Base-by-base conservation (phyloP, 768 basidiomycete genomes). In the Tricholoma sp. region DNA sequence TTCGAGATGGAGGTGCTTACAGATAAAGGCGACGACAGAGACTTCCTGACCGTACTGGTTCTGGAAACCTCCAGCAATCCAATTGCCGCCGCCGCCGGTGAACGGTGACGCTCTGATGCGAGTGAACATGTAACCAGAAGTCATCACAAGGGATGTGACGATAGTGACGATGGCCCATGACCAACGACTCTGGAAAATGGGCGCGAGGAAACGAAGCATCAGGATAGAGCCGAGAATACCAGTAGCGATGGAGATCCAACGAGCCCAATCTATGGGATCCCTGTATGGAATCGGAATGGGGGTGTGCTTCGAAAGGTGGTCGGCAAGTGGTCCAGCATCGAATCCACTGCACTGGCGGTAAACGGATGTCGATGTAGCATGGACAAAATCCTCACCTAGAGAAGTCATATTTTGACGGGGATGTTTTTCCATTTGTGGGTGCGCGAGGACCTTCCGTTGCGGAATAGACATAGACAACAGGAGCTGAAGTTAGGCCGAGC, bases 91-190 rank as follows among this genome's bases (percentile, higher is more conserved):
- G 0, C 76, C 74, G 27, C 83, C 84, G 21, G 74, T 76, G 67
- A 83, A 93, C 2, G 93, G 94, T 49, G 80, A 79, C 31, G 79
- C 80, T 60, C 96, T 86, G 64, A 99, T 99, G 61, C 88, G 89
- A 57, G 89, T 90, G 74, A 96, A 99, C 97, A 99, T 99, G 77
- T 85, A 89, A 7, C 97, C 97, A 8, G 88, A 85, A 19, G 86
- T 95, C 87, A 98, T 96, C 64, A 92, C 73, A 18, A 91, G 86
- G 8, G 84, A 80, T 24, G 83, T 68, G 39, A 86, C 56, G 27
- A 85, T 81, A 39, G 77, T 78, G n/a, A 68, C 69, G 21, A 75
- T 64, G 5, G 88, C 89, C 91, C 91, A 94, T 2, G 81, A 73
- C 89, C 89, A 92, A 60, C 86, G 85, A 62, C 78, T 89, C 60